phyloP scores from a whole-genome alignment of 345 rosid species.

The Populus nigra region DNA sequence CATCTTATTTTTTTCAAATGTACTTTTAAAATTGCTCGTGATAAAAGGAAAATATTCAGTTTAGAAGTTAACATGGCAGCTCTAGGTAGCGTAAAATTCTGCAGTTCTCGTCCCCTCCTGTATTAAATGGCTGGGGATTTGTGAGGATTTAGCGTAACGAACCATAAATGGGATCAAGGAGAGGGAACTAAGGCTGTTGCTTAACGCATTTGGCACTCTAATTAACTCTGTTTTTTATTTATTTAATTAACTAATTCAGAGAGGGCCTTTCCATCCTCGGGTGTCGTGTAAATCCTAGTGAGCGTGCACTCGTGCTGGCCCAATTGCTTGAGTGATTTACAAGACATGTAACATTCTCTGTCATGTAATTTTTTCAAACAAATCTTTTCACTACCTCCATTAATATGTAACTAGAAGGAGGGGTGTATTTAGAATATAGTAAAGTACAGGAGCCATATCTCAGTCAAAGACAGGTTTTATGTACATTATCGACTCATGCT shows the following conservation, averaged over 20 bases:
- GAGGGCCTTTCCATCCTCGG: background rate
- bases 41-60: background rate
- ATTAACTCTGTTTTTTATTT: background rate
- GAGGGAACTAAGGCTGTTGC: slow-evolving; percentile 48
- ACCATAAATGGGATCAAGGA: slow-evolving; percentile 53
- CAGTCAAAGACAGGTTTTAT: background rate
- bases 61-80: background rate
- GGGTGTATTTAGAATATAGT: background rate
- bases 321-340: slow-evolving; percentile 47
- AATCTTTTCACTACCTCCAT: background rate
- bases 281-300: slow-evolving; percentile 22
- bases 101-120: background rate
- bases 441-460: background rate
- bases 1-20: background rate
- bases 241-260: too few species aligned
- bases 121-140: slow-evolving; percentile 44
- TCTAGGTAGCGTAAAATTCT: slow-evolving; percentile 13
- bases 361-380: background rate
- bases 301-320: slow-evolving; percentile 38
- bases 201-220: slow-evolving; percentile 57
- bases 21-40: background rate
- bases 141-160: slow-evolving; percentile 99
- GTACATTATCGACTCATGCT: too few species aligned
- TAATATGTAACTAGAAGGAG: background rate
- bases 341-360: slow-evolving; percentile 61